Percentiles rank a stretch among this genome's conserved stretches.
Conservation (phyloP, 208 protist genomes). For the Crithidia expoeki region DNA sequence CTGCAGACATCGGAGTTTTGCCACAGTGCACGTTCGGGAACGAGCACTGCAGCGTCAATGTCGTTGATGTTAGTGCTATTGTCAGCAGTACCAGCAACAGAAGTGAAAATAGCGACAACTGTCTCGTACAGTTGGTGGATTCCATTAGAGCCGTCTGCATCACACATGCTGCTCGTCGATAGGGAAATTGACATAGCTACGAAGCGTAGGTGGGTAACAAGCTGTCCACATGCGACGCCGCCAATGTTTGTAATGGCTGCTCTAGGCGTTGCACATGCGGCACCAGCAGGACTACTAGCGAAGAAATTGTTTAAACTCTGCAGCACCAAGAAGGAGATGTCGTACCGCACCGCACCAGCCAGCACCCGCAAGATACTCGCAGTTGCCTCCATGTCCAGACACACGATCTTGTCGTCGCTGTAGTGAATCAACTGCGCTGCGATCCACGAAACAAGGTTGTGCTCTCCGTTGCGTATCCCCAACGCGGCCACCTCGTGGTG, state of each 20-base stretch:
- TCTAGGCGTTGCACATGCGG: not conserved
- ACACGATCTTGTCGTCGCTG: not conserved
- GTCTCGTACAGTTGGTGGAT: conserved; percentile 8
- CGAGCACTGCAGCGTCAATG: not conserved
- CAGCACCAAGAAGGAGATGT: conserved; percentile 7
- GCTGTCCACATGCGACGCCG: conserved; percentile 40
- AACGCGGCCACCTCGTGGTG: conserved; percentile 15
- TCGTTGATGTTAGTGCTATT: not conserved
- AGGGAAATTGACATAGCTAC: not conserved
- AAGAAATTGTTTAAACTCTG: conserved; percentile 22
- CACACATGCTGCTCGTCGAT: not conserved
- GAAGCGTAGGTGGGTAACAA: conserved; percentile 39
- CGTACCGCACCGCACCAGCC: conserved; percentile 11
- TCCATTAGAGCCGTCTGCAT: not conserved
- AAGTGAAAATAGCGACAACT: conserved; percentile 5
- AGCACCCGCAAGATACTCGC: conserved; percentile 26
- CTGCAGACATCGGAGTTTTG: conserved; percentile 53
- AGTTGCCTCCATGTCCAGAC: conserved; percentile 3
- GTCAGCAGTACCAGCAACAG: not conserved
- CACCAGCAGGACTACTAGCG: not conserved
- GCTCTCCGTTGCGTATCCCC: conserved; percentile 25
- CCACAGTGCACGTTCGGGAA: conserved; percentile 1
- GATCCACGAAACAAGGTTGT: conserved; percentile 37
- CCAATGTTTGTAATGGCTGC: conserved; percentile 13
- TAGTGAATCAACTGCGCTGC: conserved; percentile 31